These are phyloP conservation scores for Larix sibirica DNA, from an alignment of 83 land plant species.

Conservation along the genomic window DNA sequence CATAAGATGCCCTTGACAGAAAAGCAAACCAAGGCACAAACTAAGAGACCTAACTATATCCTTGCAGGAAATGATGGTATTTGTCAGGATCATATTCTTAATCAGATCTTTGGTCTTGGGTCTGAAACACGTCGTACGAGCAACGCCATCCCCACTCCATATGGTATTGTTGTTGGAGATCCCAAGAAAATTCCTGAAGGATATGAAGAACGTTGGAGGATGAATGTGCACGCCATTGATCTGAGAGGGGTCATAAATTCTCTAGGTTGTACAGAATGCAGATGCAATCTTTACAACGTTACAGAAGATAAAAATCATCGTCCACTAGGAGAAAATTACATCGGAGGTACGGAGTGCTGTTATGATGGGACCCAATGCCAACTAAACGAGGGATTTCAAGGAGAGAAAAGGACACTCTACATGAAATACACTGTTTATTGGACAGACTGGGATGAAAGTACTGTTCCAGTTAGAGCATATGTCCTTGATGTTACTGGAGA, in stretches of 20 bases:
- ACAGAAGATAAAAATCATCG: slow-evolving; percentile 46
- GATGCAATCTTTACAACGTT: slow-evolving; percentile 77
- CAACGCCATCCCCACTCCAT: slow-evolving; percentile 64
- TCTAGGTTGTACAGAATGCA: slow-evolving; percentile 85
- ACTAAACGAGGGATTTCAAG: slow-evolving; percentile 49
- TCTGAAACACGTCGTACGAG: slow-evolving; percentile 84
- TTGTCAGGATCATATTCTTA: slow-evolving; percentile 29
- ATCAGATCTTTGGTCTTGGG: slow-evolving; percentile 72
- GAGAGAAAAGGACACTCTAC: slow-evolving; percentile 49
- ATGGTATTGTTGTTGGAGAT: slow-evolving; percentile 75
- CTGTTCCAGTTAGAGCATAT: slow-evolving; percentile 74
- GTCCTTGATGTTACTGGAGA: slow-evolving; percentile 77
- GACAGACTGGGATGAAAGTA: slow-evolving; percentile 68
- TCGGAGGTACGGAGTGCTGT: slow-evolving; percentile 81
- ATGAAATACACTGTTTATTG: slow-evolving; percentile 79
- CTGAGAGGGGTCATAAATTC: slow-evolving; percentile 77
- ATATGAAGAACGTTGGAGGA: slow-evolving; percentile 71
- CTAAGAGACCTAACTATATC: slow-evolving; percentile 2
- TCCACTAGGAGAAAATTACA: slow-evolving; percentile 46
- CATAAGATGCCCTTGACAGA: neutral
- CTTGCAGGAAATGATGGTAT: slow-evolving; percentile 49
- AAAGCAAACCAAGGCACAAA: neutral
- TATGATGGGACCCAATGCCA: slow-evolving; percentile 70
- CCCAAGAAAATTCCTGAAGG: slow-evolving; percentile 67
- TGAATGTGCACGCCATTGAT: slow-evolving; percentile 94